Percentiles rank a stretch among this genome's conserved stretches.
phyloP scores from a whole-genome alignment of 179 eudicot species.

The Nepenthes alata region DNA sequence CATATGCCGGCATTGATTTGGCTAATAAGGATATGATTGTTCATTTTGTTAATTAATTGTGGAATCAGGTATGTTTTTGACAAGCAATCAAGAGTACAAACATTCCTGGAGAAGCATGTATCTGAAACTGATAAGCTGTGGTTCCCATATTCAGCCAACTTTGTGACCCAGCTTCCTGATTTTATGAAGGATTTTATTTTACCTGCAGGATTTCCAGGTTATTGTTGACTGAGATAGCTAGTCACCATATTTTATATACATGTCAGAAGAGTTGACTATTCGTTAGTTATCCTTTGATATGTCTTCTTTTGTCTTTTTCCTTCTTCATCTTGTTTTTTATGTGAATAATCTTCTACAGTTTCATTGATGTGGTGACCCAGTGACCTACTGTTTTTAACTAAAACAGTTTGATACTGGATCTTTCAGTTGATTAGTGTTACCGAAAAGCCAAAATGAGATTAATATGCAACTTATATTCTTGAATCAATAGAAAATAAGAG shows the following conservation, averaged over 20 bases:
- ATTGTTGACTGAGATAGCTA: neutral
- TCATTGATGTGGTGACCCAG: too few species aligned
- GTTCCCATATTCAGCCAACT: constrained; percentile 13
- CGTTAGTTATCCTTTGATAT: neutral
- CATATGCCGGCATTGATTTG: neutral
- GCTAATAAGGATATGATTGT: too few species aligned
- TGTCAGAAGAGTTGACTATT: too few species aligned
- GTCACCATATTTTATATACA: too few species aligned
- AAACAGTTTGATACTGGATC: too few species aligned
- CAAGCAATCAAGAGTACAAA: constrained; percentile 23
- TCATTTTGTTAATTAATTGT: neutral
- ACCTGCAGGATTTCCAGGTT: constrained; percentile 87
- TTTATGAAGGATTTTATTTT: constrained; percentile 54
- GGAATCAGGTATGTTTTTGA: constrained; percentile 50
- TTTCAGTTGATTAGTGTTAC: too few species aligned
- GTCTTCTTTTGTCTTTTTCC: neutral
- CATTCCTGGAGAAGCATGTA: constrained; percentile 24
- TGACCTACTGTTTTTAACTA: too few species aligned
- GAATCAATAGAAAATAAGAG: too few species aligned
- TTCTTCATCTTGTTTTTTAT: neutral
- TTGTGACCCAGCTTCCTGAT: constrained; percentile 59
- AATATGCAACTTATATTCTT: too few species aligned
- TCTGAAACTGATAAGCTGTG: constrained; percentile 19
- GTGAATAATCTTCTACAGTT: neutral
- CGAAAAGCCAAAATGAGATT: too few species aligned